Conservation (phyloP, 768 basidiomycete genomes). For the Terana coerulea region DNA sequence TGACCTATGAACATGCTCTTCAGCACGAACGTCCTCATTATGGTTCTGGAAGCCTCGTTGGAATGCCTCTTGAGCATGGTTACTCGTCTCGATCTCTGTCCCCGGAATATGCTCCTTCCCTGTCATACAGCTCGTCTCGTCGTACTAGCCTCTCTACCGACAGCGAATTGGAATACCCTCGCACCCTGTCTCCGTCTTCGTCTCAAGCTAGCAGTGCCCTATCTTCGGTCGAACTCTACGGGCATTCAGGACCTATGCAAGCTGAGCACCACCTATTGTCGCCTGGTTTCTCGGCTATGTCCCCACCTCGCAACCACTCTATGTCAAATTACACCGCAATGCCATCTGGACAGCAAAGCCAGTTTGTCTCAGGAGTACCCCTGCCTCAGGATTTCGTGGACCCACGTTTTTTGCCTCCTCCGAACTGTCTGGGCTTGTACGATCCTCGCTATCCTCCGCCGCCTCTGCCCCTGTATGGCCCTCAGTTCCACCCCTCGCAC, state of each 20-base stretch:
- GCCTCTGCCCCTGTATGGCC: too few relatives aligned
- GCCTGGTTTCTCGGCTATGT: not conserved
- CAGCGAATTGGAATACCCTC: not conserved
- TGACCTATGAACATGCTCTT: too few relatives aligned
- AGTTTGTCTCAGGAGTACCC: not conserved
- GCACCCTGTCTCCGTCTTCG: not conserved
- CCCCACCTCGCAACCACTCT: not conserved
- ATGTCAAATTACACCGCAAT: not conserved
- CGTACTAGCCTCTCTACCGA: not conserved
- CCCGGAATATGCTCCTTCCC: not conserved
- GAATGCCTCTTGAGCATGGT: not conserved
- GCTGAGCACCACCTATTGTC: not conserved
- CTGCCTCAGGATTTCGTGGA: not conserved
- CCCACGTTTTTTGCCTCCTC: not conserved
- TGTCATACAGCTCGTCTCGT: not conserved
- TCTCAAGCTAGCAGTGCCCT: conserved; percentile 4
- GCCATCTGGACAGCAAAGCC: too few relatives aligned
- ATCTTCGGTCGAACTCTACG: not conserved
- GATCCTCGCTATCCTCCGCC: too few relatives aligned
- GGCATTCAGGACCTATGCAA: not conserved
- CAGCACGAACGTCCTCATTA: not conserved
- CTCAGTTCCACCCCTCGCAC: too few relatives aligned
- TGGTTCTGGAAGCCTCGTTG: not conserved
- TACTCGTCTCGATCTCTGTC: not conserved
- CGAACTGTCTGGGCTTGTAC: too few relatives aligned